Evolutionary conservation across 1,139 yeast species (phyloP).

Genomic region (Wickerhamomyces sp.): DNA sequence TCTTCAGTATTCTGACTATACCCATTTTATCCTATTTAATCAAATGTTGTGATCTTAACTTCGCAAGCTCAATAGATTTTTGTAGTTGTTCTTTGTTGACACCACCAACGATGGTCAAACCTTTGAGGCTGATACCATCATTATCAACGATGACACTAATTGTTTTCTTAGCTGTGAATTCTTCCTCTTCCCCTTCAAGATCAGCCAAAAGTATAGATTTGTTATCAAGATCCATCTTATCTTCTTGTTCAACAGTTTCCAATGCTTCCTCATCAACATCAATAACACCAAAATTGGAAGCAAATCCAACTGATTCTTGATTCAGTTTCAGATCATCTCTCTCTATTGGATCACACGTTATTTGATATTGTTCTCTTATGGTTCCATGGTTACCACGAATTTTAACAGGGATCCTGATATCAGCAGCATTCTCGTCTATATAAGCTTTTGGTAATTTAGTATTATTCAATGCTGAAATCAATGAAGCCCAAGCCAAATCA

Average conservation of each 20-base stretch:
- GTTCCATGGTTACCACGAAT: slow-evolving; percentile 47
- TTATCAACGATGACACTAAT: slow-evolving; percentile 28
- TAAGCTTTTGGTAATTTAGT: slow-evolving; percentile 65
- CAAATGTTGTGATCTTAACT: slow-evolving; percentile 34
- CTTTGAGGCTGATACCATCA: slow-evolving; percentile 27
- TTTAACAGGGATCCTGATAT: slow-evolving; percentile 46
- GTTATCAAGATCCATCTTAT: slow-evolving; percentile 27
- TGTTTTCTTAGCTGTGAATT: slow-evolving; percentile 33
- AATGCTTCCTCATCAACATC: slow-evolving; percentile 34
- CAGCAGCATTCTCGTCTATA: slow-evolving; percentile 51
- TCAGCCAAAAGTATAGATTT: slow-evolving; percentile 53
- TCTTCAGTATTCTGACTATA: no score
- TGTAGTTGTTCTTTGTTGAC: slow-evolving; percentile 42
- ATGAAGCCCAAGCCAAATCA: slow-evolving; percentile 71
- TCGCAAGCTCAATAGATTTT: slow-evolving; percentile 43
- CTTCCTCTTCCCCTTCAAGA: slow-evolving; percentile 79
- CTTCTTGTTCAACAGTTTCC: slow-evolving; percentile 28
- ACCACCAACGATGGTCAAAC: slow-evolving; percentile 38
- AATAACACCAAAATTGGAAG: slow-evolving; percentile 65
- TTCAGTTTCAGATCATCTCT: slow-evolving; percentile 34
- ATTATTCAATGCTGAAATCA: slow-evolving; percentile 57
- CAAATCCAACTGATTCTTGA: slow-evolving; percentile 35
- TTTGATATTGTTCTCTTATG: slow-evolving; percentile 37
- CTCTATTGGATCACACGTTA: slow-evolving; percentile 39
- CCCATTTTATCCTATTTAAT: slow-evolving; percentile 1